These are phyloP conservation scores for Leersia perrieri DNA, from an alignment of 176 grass and related monocot species.

Conservation along the genomic window DNA sequence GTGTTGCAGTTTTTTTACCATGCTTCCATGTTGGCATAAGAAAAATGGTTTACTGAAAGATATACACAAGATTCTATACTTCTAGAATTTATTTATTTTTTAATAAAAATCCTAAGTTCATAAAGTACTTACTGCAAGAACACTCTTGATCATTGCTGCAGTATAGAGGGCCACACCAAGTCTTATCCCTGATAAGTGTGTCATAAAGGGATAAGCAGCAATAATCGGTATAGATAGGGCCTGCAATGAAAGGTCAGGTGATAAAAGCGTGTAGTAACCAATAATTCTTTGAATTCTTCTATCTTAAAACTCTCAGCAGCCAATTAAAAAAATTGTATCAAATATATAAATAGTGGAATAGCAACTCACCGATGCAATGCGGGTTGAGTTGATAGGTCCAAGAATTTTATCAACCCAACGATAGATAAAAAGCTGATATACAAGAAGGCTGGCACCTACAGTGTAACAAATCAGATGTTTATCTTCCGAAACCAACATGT, in stretches of 20 bases:
- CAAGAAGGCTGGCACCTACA: constrained; percentile 67
- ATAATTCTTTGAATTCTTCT: not conserved
- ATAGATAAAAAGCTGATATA: constrained; percentile 69
- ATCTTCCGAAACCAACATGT: no score
- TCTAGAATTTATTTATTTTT: not conserved
- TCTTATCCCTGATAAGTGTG: constrained; percentile 55
- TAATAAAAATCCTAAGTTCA: not conserved
- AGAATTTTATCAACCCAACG: constrained; percentile 54
- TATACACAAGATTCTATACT: not conserved
- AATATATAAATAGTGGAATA: constrained; percentile 49
- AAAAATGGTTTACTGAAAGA: not conserved
- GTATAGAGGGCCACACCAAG: constrained; percentile 51
- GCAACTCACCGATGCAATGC: constrained; percentile 57
- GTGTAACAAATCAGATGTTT: no score
- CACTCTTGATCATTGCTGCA: constrained; percentile 71
- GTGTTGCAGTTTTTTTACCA: not conserved
- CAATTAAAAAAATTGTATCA: not conserved
- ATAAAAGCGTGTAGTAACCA: not conserved
- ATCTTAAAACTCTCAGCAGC: not conserved
- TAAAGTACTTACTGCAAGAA: constrained; percentile 40
- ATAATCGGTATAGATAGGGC: constrained; percentile 54
- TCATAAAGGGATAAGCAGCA: constrained; percentile 63
- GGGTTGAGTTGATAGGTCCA: constrained; percentile 51
- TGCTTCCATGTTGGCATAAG: not conserved
- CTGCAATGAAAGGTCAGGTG: constrained; percentile 35